Evolutionary conservation across 2,329 filamentous ascomycete species (phyloP), one percentile per base, ranked within the genome.

Genomic region (Phialophora expanda): DNA sequence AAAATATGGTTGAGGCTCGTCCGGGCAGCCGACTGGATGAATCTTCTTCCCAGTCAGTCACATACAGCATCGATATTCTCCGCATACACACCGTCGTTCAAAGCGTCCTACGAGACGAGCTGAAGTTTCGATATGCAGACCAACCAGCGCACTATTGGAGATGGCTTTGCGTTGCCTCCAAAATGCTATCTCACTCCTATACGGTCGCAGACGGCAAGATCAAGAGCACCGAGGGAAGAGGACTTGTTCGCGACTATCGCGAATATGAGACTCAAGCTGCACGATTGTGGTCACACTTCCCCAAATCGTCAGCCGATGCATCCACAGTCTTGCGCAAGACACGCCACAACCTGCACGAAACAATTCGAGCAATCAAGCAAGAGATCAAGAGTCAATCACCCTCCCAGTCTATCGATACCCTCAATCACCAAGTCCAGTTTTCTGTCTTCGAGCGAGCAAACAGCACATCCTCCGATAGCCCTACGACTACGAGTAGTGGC

Each of bases 71-170:
- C 56, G 81, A 83, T 62, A 75, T 81, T 41, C 73, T 83, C 44
- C 82, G 80, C 61, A 78, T 82, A 5, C 81, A 83, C 67, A 80
- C 77, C 30, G 80, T 83, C 2, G 80, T 83, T 1, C 81, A 83
- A 64, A 76, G 75, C 5, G 82, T 83, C 53, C 80, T 79, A 67
- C 78, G 80, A 14, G 81, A 82, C 67, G 80, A 81, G 61, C 74
- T 83, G 11, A 78, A 75, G 51, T 55, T 65, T 22, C 61, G 62
- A 26, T 65, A 51, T 26, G 61, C 65, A 22, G 76, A 65, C 44
- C 58, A 60, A 28, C 60, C 63, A n/a, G 71, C 74, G 34, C 75
- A 77, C 0, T 81, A 79, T 41, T 75, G 79, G 53, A 77, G 76
- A 56, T 82, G 80, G 80, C 73, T 83, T 20, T 72, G 76, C 28